Evolutionary conservation across 352 stramenopile species (phyloP), one percentile per base, ranked within the genome.

Genomic region (Blastocystis sp.): DNA sequence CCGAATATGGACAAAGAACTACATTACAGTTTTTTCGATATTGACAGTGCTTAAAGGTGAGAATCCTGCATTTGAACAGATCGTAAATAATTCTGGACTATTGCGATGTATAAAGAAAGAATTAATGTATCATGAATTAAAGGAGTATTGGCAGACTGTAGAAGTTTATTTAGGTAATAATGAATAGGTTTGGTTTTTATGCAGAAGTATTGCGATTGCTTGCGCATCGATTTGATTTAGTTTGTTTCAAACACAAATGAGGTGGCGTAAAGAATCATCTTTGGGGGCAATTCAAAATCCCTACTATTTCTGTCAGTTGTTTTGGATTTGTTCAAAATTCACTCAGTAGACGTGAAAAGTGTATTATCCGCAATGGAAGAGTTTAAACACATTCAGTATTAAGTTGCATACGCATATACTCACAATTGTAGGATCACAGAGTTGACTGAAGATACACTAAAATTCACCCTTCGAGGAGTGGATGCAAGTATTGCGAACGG

Each of bases 331-430:
- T 3, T 78, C 37, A 53, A 57, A 57, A 59, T 30, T 56, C 22
- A 54, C 44, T 58, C 44, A 53, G 66, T 57, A 3, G 66, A n/a
- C 37, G 37, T 54, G 19, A 59, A 42, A 24, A 51, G 19, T 70
- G 33, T 48, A 70, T 19, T 59, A 54, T 59, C 13, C 15, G 30
- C 19, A 33, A 84, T 84, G 51, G 73, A 84, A 64, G 73, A 84
- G 15, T 68, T 42, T 17, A 84, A 84, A 37, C 73, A 84, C 30
- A 84, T 84, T n/a, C 42, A 84, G 73, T 84, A 84, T 35, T n/a
- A 0, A 24, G 5, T 68, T 40, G 37, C 6, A 19, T 33, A 2
- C 3, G 1, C 37, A 17, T 33, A 2, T 6, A 33, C 59, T 27
- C 56, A 42, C 11, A 19, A 37, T 64, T 84, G 4, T 84, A 84